These are phyloP conservation scores for Carallia pectinifolia DNA, from an alignment of 345 rosid genomes.

Conservation along the genomic window DNA sequence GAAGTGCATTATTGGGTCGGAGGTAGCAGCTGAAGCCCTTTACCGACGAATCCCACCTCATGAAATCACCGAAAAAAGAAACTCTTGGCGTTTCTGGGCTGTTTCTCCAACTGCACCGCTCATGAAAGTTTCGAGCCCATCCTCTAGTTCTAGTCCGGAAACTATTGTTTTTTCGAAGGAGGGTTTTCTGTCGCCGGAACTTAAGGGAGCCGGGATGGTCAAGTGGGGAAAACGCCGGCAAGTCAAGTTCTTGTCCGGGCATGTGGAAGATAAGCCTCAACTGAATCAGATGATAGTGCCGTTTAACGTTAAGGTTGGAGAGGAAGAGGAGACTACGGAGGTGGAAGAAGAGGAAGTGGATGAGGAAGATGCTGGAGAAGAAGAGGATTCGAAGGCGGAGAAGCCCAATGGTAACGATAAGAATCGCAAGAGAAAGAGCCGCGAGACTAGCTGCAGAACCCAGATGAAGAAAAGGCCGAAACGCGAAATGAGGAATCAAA, in stretches of 20 bases:
- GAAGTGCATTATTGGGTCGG: slow-evolving; percentile 49
- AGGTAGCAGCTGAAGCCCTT: slow-evolving; percentile 59
- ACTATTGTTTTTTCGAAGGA: slow-evolving; percentile 26
- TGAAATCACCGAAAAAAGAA: slow-evolving; percentile 45
- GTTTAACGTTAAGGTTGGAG: slow-evolving; percentile 2
- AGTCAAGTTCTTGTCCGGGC: slow-evolving; percentile 40
- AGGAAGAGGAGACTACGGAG: slow-evolving; percentile 3
- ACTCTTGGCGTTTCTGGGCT: slow-evolving; percentile 66
- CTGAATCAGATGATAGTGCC: background rate
- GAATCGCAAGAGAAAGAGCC: slow-evolving; percentile 15
- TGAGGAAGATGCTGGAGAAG: background rate
- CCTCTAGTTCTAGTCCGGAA: slow-evolving; percentile 14
- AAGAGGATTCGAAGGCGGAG: background rate
- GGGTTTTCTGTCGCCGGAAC: slow-evolving; percentile 50
- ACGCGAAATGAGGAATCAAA: slow-evolving; percentile 33
- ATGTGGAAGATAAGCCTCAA: slow-evolving; percentile 1
- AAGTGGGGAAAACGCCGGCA: slow-evolving; percentile 76
- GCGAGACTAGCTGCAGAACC: slow-evolving; percentile 14
- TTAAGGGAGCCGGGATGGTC: slow-evolving; percentile 47
- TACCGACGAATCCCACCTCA: slow-evolving; percentile 53
- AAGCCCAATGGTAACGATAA: background rate
- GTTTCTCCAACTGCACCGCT: slow-evolving; percentile 20
- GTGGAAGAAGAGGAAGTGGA: slow-evolving; percentile 18
- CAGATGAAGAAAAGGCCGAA: slow-evolving; percentile 34
- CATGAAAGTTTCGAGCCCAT: slow-evolving; percentile 14